These are phyloP conservation scores for Cyclospora cayetanensis DNA, from an alignment of 169 alveolate genomes.

Conservation along the genomic window DNA sequence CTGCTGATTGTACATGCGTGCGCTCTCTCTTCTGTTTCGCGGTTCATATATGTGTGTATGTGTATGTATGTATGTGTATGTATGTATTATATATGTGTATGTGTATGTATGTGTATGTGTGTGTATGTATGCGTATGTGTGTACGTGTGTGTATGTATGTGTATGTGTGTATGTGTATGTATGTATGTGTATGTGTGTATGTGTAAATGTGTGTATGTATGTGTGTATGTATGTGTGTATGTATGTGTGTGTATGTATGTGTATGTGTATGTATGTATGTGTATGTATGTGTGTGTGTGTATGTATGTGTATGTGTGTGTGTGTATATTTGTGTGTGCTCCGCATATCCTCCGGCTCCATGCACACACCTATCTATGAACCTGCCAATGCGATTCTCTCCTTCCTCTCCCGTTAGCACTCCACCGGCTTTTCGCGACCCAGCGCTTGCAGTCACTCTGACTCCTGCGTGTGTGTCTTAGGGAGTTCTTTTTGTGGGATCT, in stretches of 20 bases:
- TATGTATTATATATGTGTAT: too few species aligned
- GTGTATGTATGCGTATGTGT: neutral
- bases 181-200: neutral
- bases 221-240: neutral
- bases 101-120: neutral
- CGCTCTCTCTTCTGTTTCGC: neutral
- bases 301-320: neutral
- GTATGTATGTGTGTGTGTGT: neutral
- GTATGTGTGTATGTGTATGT: neutral
- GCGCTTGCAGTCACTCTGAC: neutral
- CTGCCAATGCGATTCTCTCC: neutral
- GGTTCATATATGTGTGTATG: neutral
- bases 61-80: neutral
- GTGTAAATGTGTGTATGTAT: neutral
- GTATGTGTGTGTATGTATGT: neutral
- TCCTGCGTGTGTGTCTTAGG: neutral
- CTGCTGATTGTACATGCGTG: neutral
- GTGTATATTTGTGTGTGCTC: neutral
- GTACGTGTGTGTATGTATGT: neutral
- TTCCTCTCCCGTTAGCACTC: neutral
- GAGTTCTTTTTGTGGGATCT: slow-evolving; percentile 67
- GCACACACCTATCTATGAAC: neutral
- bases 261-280: neutral
- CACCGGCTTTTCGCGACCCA: neutral
- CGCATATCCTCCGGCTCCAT: neutral